phyloP scores from a whole-genome alignment of 345 rosid species.

The Bruguiera sexangula region DNA sequence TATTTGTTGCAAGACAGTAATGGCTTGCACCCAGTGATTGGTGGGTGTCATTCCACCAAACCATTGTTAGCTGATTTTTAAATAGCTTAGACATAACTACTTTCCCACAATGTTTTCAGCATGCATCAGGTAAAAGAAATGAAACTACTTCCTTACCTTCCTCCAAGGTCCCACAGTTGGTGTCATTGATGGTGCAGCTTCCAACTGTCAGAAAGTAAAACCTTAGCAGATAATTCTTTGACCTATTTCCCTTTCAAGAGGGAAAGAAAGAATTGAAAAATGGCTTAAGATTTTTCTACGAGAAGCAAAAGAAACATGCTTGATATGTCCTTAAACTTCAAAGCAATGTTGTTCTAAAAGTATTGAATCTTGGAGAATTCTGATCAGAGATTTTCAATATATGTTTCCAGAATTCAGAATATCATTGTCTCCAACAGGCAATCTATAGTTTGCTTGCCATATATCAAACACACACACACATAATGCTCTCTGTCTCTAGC shows the following conservation, averaged over 20 bases:
- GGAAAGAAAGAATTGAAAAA: not conserved
- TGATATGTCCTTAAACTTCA: not conserved
- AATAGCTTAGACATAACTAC: too few relatives aligned
- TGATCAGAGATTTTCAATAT: not conserved
- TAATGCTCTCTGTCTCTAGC: too few relatives aligned
- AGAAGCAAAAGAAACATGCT: not conserved
- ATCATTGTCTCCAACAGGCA: not conserved
- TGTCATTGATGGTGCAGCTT: conserved; percentile 51
- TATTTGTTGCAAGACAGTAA: too few relatives aligned
- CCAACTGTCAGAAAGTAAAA: conserved; percentile 42
- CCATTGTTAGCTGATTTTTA: too few relatives aligned
- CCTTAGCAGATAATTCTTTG: not conserved
- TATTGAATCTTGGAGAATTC: not conserved
- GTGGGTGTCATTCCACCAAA: too few relatives aligned
- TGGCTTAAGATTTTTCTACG: not conserved
- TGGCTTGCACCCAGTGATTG: too few relatives aligned
- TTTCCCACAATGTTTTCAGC: not conserved
- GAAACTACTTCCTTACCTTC: conserved; percentile 49
- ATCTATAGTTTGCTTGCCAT: not conserved
- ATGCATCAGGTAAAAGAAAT: not conserved
- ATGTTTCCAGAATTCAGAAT: not conserved
- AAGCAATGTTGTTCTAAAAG: not conserved
- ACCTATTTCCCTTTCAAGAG: not conserved
- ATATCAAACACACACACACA: too few relatives aligned
- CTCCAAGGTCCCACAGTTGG: conserved; percentile 97